Evolutionary conservation across 768 basidiomycete genomes (phyloP).

Genomic region (Crassisporium funariophilum): DNA sequence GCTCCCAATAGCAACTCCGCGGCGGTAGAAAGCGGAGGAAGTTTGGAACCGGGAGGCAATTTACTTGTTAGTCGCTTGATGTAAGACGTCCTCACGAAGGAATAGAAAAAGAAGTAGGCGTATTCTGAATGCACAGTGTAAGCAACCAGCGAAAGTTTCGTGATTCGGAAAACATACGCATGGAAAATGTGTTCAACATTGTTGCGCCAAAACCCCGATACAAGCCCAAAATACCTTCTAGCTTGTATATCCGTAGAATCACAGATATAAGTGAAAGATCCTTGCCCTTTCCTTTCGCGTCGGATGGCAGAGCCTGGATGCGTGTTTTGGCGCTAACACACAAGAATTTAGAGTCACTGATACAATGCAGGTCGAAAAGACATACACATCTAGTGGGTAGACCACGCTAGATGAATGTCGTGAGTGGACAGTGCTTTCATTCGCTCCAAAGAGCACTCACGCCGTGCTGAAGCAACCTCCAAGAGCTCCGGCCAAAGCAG

Average conservation of each 20-base stretch:
- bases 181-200: slow-evolving; percentile 98
- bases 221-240: slow-evolving; percentile 80
- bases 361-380: slow-evolving; percentile 10
- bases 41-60: slow-evolving; percentile 60
- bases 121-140: slow-evolving; percentile 64
- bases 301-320: slow-evolving; percentile 76
- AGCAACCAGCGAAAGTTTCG: background rate
- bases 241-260: slow-evolving; percentile 68
- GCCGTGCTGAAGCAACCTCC: slow-evolving; percentile 93
- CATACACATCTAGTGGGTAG: slow-evolving; percentile 94
- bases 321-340: slow-evolving; percentile 82
- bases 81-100: slow-evolving; percentile 83
- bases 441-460: slow-evolving; percentile 37
- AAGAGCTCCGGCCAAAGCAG: slow-evolving; percentile 90
- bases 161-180: slow-evolving; percentile 62
- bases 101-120: slow-evolving; percentile 99
- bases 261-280: slow-evolving; percentile 64
- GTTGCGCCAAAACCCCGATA: slow-evolving; percentile 95
- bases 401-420: slow-evolving; percentile 60
- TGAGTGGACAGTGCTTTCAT: slow-evolving; percentile 1
- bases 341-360: slow-evolving; percentile 2
- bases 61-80: slow-evolving; percentile 66
- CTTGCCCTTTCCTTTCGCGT: slow-evolving; percentile 51
- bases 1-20: slow-evolving; percentile 90
- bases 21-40: slow-evolving; percentile 66